Percentiles rank a stretch among this genome's conserved stretches.
Evolutionary conservation across 768 basidiomycete genomes (phyloP).

Genomic region (Naganishia vishniacii): DNA sequence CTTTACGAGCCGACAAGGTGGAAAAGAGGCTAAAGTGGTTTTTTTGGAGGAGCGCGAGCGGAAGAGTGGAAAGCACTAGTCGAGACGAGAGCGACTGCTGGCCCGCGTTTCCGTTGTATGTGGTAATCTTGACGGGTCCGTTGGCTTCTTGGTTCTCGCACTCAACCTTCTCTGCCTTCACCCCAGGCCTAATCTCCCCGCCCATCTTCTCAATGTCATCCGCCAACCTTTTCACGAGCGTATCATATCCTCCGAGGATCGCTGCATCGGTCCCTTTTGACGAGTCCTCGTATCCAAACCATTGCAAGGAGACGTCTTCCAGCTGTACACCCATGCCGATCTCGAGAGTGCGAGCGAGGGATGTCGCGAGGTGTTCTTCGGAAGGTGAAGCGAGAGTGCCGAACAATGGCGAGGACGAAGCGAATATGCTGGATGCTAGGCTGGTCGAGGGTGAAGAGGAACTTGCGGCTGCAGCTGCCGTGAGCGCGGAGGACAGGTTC

Average conservation of each 20-base stretch:
- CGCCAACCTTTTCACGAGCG: conserved; percentile 36
- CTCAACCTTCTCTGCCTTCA: conserved; percentile 28
- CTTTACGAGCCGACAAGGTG: conserved; percentile 29
- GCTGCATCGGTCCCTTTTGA: conserved; percentile 46
- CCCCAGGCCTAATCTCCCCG: conserved; percentile 33
- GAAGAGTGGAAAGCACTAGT: conserved; percentile 40
- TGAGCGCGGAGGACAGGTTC: conserved; percentile 27
- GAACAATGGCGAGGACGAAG: conserved; percentile 35
- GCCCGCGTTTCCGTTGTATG: conserved; percentile 26
- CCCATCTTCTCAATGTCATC: conserved; percentile 28
- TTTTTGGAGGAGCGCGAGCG: conserved; percentile 35
- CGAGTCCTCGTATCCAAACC: conserved; percentile 45
- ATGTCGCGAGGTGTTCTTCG: conserved; percentile 31
- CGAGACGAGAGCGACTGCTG: background rate
- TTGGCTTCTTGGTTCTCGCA: background rate
- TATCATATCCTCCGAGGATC: conserved; percentile 44
- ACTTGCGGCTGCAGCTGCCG: conserved; percentile 31
- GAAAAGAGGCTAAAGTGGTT: conserved; percentile 32
- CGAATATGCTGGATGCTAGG: conserved; percentile 39
- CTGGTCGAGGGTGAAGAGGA: conserved; percentile 31
- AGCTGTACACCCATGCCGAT: conserved; percentile 42
- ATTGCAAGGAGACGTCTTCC: conserved; percentile 40
- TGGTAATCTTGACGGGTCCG: conserved; percentile 24
- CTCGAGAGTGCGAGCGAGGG: conserved; percentile 41
- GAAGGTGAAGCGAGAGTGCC: conserved; percentile 22